Evolutionary conservation across 2,329 filamentous ascomycete genomes (phyloP), one percentile per base, ranked within the genome.

Genomic region (Claviceps sp.): DNA sequence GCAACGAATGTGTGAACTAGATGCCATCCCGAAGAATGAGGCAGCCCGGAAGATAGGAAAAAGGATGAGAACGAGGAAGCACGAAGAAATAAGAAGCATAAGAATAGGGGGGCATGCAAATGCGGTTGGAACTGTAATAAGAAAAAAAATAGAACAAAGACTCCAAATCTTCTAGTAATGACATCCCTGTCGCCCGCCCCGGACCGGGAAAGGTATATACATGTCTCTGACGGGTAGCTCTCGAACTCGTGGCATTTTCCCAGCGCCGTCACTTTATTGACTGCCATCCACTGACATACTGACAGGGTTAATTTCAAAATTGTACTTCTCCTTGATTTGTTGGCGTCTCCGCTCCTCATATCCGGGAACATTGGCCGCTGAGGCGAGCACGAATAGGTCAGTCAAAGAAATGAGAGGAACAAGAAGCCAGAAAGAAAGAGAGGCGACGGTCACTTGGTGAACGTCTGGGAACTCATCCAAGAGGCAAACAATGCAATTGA

Each of bases 261-360:
- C 22, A 6, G 38, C 42, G 13, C 20, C n/a, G 40, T 36, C 38
- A 40, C 41, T 58, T 64, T 63, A 70, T 62, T 65, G 63, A 62
- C 68, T 70, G 54, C 67, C 68, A 51, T 79, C 71, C 57, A 69
- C 66, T 47, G 69, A 71, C 44, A 76, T 73, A 53, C 69, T 77
- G 58, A 84, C 79, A 52, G 82, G 78, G 63, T 84, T 79, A 63
- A 95, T 82, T 58, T 95, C 89, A 63, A 94, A 80, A 54, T 89
- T 89, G 63, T 95, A 95, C 68, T 83, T 87, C 70, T 89, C 84
- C 78, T 87, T 84, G 67, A 96, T 77, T 61, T 87, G 79, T 72
- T 89, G 76, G 59, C 81, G 80, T 67, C 90, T 82, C 68, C 90
- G 78, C 74, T 95, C 87, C 60, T 87, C 85, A 65, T 93, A 95